Base-by-base conservation (phyloP, 2,329 filamentous ascomycete species). In the Cyphellophora attinorum region DNA sequence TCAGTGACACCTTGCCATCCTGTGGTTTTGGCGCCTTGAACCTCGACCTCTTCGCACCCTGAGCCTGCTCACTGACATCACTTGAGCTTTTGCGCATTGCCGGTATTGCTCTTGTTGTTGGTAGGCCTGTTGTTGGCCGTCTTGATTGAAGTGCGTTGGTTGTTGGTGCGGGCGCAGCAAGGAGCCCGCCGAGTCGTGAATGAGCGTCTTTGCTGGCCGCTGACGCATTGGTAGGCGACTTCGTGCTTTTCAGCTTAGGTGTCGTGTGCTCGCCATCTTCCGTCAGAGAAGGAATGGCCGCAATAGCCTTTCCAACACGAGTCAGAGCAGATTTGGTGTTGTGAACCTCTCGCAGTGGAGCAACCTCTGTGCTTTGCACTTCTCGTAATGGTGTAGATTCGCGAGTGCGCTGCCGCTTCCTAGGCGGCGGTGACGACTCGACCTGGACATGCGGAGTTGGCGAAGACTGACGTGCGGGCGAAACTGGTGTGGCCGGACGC, bases 261-360 rank as follows among this genome's bases (percentile, higher is more conserved):
- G n/a, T n/a, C n/a, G n/a, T n/a, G n/a, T n/a, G 48, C 32, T 62
- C 61, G 2, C 68, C 67, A 44, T 74, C 70, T 40, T 75, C 70
- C 2, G 68, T 61, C 19, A 74, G 44, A 5, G 48, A 50, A 16
- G 58, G 56, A 41, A 72, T 60, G 5, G 58, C 59, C n/a, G 27
- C 18, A 30, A 19, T 35, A 28, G 16, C 23, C 17, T 30, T 19
- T 23, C 11, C 18, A 11, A 27, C 16, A 17, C 13, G 27, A 31
- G 16, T 29, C 19, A 6, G n/a, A 25, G 21, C n/a, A 25, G 21
- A 8, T 25, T 25, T 25, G 40, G 44, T 8, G 14, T 11, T 14
- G 31, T 25, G 34, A 8, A 46, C 39, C 11, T 44, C 38, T 18
- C 34, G 29, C 8, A 46, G 33, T n/a, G 41, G 31, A 11, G 16